Conservation (phyloP, 1,139 yeast genomes). For the Kodamaea suecica region DNA sequence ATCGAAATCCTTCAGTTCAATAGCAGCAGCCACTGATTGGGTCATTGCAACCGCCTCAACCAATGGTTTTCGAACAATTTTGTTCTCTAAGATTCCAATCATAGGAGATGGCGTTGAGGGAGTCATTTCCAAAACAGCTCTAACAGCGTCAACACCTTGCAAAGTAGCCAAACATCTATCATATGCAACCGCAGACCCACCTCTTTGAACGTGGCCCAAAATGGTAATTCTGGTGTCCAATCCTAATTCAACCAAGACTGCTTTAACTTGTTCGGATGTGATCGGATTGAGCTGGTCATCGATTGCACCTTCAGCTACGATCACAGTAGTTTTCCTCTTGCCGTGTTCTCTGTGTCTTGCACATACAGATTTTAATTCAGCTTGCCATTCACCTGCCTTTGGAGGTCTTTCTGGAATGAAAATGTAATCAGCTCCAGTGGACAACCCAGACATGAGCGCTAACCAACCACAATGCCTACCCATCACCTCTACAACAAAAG, state of each 20-base stretch:
- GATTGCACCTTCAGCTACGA: conserved; percentile 83
- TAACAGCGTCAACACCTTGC: conserved; percentile 83
- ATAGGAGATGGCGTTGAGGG: conserved; percentile 75
- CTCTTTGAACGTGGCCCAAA: conserved; percentile 82
- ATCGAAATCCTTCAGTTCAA: conserved; percentile 57
- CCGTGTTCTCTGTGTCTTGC: conserved; percentile 67
- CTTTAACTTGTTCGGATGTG: conserved; percentile 62
- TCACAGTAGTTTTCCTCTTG: conserved; percentile 73
- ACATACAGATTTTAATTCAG: conserved; percentile 63
- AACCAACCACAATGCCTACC: conserved; percentile 91
- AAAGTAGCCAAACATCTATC: conserved; percentile 73
- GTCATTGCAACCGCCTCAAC: conserved; percentile 73
- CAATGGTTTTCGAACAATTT: conserved; percentile 64
- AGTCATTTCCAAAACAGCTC: conserved; percentile 65
- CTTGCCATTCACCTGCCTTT: conserved; percentile 57
- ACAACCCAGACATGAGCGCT: conserved; percentile 78
- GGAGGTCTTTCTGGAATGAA: conserved; percentile 78
- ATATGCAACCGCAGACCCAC: conserved; percentile 81
- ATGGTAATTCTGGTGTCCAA: conserved; percentile 77
- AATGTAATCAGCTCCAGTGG: conserved; percentile 78
- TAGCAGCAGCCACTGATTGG: conserved; percentile 66
- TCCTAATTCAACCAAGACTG: conserved; percentile 67
- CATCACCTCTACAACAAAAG: conserved; percentile 86
- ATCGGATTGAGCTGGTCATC: conserved; percentile 65
- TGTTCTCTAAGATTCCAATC: conserved; percentile 71